Base-by-base conservation (phyloP, 1,139 yeast species). In the Eremothecium coryli region DNA sequence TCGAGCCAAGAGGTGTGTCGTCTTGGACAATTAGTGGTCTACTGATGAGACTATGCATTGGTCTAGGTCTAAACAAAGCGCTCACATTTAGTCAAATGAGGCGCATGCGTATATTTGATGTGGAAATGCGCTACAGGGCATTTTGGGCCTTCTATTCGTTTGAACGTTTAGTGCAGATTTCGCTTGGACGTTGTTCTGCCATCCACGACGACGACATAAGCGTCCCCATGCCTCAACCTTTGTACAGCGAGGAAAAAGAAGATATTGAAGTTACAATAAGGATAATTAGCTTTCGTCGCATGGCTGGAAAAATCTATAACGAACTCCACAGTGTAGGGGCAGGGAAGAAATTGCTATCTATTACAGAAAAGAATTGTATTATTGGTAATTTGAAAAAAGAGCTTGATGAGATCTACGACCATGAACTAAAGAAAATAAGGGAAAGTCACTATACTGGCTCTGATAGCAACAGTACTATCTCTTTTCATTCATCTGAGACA, bases 121-220 rank as follows among this genome's bases (percentile, higher is more conserved):
- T 55, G 3, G 74, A 70, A 45, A 55, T 62, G 54, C 49, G 67
- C 32, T 58, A 60, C 26, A 50, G 75, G 30, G 49, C 69, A 4
- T 70, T 70, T 41, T 71, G 76, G 76, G 63, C 70, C 31, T 66
- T 68, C 8, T 70, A 66, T 41, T 64, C 64, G 35, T 65, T 65
- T 52, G 76, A 71, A 42, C 47, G 71, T 29, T 47, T 65, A 12
- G 60, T 70, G 12, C 62, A 71, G 1, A 55, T 65, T 1, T 59
- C 71, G 3, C 45, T 68, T 10, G 71, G 72, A 1, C 54, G 71
- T 35, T 65, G 68, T 2, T 60, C 66, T 12, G 62, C 66, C 1
- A 59, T 71, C 12, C 62, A 61, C 24, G 72, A 69, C 35, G 66
- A 64, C 35, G 71, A 70, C 41, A 64, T 70, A 23, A 63, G 64